Evolutionary conservation across 1,284 basidiomycete genomes (phyloP).

Genomic region (Mycena sp.): DNA sequence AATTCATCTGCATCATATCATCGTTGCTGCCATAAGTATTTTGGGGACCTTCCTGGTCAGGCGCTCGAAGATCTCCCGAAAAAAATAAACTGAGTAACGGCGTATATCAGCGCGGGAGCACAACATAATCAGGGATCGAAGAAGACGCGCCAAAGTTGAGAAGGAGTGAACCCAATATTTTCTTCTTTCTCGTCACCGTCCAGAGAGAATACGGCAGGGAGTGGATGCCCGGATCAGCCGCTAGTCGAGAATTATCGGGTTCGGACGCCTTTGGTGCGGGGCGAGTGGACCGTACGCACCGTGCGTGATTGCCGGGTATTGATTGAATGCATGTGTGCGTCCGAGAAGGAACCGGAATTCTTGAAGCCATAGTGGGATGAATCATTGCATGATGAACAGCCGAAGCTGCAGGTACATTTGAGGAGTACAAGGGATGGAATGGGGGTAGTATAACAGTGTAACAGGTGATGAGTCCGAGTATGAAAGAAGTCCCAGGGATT

Average conservation of each 20-base stretch:
- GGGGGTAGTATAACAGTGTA: conserved; percentile 26
- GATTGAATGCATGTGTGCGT: conserved; percentile 12
- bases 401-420: conserved; percentile 30
- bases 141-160: no score
- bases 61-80: neutral
- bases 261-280: neutral
- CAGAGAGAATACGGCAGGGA: neutral
- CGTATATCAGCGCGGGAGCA: neutral
- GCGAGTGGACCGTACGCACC: neutral
- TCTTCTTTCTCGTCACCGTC: neutral
- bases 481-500: conserved; percentile 30
- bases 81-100: neutral
- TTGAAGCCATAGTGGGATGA: no score
- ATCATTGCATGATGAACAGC: conserved; percentile 27
- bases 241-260: conserved; percentile 1
- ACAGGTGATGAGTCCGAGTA: conserved; percentile 29
- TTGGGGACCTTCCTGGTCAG: neutral
- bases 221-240: neutral
- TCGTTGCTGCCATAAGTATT: neutral
- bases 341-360: conserved; percentile 21
- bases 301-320: conserved; percentile 27
- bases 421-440: conserved; percentile 25
- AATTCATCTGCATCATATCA: neutral
- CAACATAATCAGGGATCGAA: neutral
- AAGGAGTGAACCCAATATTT: neutral